Evolutionary conservation across 371 early-diverging fungal species (phyloP).

Genomic region (Lichtheimia ramosa): DNA sequence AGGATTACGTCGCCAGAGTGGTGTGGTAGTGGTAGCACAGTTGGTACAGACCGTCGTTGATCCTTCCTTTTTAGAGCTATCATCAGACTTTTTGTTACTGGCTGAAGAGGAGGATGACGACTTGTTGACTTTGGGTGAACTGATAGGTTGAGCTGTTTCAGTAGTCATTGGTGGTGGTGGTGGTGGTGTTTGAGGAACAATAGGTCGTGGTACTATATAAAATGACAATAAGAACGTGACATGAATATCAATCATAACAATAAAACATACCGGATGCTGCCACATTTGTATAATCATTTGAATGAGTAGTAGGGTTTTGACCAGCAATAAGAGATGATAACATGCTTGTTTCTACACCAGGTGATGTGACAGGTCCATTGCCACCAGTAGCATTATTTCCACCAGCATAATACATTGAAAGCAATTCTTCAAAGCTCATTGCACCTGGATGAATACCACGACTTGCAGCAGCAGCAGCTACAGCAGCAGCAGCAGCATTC

Average conservation of each 20-base stretch:
- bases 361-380: background rate
- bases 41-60: conserved; percentile 72
- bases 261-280: background rate
- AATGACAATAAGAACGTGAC: too few species aligned
- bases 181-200: background rate
- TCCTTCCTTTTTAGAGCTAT: conserved; percentile 26
- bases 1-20: conserved; percentile 91
- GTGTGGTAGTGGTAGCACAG: conserved; percentile 87
- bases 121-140: conserved; percentile 10
- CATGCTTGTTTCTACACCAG: background rate
- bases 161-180: background rate
- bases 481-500: conserved; percentile 9
- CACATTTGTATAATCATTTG: too few species aligned
- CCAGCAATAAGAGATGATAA: background rate
- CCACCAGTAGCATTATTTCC: conserved; percentile 1
- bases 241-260: too few species aligned
- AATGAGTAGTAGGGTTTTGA: too few species aligned
- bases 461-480: background rate
- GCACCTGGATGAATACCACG: conserved; percentile 20
- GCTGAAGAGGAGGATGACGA: conserved; percentile 1
- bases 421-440: conserved; percentile 24
- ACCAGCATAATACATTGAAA: conserved; percentile 18
- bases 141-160: background rate
- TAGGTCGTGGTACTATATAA: background rate
- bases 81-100: conserved; percentile 17